Evolutionary conservation across 176 grass and related monocot genomes (phyloP).

Genomic region (Cenchrus purpureus): DNA sequence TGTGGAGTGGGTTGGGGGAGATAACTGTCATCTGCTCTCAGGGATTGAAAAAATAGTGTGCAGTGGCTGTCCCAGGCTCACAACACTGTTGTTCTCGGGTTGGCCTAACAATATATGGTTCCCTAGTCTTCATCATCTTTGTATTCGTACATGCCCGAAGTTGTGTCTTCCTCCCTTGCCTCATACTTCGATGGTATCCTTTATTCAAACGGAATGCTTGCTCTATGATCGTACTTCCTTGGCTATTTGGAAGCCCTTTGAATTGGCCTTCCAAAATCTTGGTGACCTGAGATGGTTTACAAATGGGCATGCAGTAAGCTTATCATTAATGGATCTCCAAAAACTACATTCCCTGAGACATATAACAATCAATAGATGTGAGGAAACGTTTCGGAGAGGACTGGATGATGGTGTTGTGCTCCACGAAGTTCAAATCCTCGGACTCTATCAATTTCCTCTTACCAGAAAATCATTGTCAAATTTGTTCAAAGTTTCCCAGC

Average conservation of each 20-base stretch:
- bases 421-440: not conserved
- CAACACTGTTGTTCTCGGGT: not conserved
- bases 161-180: constrained; percentile 20
- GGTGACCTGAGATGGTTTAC: not conserved
- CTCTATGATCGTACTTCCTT: accelerated
- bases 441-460: accelerated
- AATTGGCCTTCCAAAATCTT: constrained; percentile 24
- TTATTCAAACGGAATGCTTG: accelerated
- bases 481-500: constrained; percentile 1
- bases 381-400: not conserved
- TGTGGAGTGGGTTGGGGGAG: constrained; percentile 1
- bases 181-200: not conserved
- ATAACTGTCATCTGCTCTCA: not conserved
- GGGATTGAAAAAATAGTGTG: not conserved
- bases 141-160: accelerated
- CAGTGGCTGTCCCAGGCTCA: not conserved
- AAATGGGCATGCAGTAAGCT: not conserved
- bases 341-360: not conserved
- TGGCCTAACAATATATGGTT: not conserved
- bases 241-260: not conserved
- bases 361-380: accelerated
- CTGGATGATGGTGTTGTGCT: not conserved
- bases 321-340: not conserved
- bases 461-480: not conserved
- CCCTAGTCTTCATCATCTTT: not conserved